A percentile compares a stretch with the other conserved stretches of the same genome.
Conservation (phyloP, 345 rosid species). For the Citrus medica region DNA sequence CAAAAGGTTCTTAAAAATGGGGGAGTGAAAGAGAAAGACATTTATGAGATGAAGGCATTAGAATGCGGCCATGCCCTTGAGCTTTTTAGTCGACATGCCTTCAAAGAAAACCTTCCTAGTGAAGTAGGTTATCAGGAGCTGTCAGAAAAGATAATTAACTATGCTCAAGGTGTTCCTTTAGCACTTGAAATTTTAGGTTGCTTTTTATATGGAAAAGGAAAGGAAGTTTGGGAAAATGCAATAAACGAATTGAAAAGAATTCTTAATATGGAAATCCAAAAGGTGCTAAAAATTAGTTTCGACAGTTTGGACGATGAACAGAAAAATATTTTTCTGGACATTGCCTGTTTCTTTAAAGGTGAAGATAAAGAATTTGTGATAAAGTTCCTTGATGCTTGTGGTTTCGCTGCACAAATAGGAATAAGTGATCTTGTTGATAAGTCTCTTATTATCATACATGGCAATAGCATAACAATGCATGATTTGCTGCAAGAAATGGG, state of each 20-base stretch:
- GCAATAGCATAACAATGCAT: no score
- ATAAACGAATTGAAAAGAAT: not conserved
- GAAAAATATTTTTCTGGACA: not conserved
- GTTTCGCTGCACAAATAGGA: not conserved
- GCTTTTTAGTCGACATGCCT: not conserved
- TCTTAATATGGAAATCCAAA: not conserved
- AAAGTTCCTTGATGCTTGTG: not conserved
- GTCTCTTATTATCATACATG: no score
- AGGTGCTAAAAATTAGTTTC: not conserved
- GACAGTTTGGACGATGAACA: not conserved
- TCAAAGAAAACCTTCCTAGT: not conserved
- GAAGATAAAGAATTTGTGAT: not conserved
- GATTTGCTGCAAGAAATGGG: no score
- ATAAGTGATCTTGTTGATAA: no score
- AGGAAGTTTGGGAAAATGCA: not conserved
- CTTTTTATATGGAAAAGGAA: no score
- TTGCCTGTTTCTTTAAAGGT: conserved; percentile 13
- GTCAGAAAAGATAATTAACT: not conserved
- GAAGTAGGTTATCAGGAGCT: not conserved
- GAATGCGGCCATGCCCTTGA: not conserved
- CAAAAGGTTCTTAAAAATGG: no score
- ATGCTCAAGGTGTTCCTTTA: not conserved
- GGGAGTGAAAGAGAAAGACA: no score
- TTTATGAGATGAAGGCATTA: not conserved
- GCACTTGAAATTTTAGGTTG: no score